These are phyloP conservation scores for Cryomyces antarcticus DNA, from an alignment of 495 filamentous ascomycete genomes.

Conservation along the genomic window DNA sequence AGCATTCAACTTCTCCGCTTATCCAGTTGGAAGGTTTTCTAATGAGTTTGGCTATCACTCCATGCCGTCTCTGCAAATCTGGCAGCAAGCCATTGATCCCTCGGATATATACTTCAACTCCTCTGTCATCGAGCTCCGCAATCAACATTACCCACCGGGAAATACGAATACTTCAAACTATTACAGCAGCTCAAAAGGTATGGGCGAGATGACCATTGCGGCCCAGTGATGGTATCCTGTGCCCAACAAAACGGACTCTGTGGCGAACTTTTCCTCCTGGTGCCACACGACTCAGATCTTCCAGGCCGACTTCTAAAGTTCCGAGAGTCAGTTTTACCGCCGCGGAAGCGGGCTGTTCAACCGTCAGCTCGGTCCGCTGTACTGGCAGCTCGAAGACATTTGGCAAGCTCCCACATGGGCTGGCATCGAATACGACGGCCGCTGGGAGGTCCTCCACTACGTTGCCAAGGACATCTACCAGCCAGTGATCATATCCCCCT, in stretches of 20 bases:
- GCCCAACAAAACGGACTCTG: constrained; percentile 32
- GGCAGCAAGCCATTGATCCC: constrained; percentile 31
- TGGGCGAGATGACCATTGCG: constrained; percentile 44
- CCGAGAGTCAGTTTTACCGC: constrained; percentile 44
- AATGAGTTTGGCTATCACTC: constrained; percentile 49
- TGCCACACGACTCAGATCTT: constrained; percentile 46
- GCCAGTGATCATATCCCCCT: constrained; percentile 38
- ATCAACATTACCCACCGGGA: constrained; percentile 42
- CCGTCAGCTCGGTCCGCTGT: constrained; percentile 39
- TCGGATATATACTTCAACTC: constrained; percentile 40
- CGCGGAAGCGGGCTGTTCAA: constrained; percentile 38
- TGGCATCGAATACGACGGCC: constrained; percentile 39
- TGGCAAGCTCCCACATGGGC: constrained; percentile 54
- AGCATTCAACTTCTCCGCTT: constrained; percentile 34
- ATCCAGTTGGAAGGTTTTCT: constrained; percentile 43
- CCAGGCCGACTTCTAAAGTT: constrained; percentile 45
- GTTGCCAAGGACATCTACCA: constrained; percentile 39
- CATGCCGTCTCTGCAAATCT: constrained; percentile 44
- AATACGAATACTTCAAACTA: constrained; percentile 27
- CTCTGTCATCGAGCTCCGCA: constrained; percentile 35
- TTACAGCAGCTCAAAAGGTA: constrained; percentile 23
- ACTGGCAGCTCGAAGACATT: constrained; percentile 54
- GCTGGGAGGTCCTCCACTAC: constrained; percentile 48
- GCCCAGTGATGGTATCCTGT: constrained; percentile 39
- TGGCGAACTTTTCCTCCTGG: constrained; percentile 52